These are phyloP conservation scores for Gnetum montanum DNA, from an alignment of 75 land plant genomes.

Conservation along the genomic window DNA sequence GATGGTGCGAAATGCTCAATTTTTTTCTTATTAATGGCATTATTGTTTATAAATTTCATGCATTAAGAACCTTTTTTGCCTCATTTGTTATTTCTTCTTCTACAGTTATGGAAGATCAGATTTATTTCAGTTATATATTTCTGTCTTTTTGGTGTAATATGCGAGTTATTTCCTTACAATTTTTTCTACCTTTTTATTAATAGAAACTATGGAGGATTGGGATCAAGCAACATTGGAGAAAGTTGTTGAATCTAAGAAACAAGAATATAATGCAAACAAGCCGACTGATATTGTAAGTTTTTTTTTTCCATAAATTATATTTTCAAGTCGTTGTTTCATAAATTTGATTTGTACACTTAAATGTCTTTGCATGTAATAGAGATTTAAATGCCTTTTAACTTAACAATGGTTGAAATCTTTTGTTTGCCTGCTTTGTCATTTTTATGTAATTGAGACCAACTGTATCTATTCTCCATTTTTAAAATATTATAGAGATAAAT, in stretches of 20 bases:
- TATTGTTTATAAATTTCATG: too few species aligned
- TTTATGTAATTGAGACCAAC: too few species aligned
- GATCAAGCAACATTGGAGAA: constrained; percentile 92
- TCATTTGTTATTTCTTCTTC: neutral
- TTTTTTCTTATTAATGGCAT: too few species aligned
- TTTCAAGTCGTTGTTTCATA: too few species aligned
- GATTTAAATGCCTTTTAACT: too few species aligned
- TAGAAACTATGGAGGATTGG: constrained; percentile 99
- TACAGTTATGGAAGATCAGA: neutral
- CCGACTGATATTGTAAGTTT: constrained; percentile 94
- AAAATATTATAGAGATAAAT: too few species aligned
- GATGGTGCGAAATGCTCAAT: constrained; percentile 34
- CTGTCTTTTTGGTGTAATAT: neutral
- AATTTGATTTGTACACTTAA: constrained; percentile 4
- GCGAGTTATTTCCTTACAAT: too few species aligned
- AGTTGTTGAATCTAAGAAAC: constrained; percentile 78
- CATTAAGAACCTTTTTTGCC: too few species aligned
- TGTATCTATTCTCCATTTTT: too few species aligned
- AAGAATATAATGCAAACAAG: constrained; percentile 87
- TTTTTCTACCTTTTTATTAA: neutral
- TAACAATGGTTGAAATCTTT: too few species aligned
- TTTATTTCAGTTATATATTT: neutral
- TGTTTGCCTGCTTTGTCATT: too few species aligned
- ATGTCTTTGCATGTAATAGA: too few species aligned
- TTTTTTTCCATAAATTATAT: neutral